Evolutionary conservation across 202 grass and related monocot species (phyloP).

Genomic region (Eragrostis tef): DNA sequence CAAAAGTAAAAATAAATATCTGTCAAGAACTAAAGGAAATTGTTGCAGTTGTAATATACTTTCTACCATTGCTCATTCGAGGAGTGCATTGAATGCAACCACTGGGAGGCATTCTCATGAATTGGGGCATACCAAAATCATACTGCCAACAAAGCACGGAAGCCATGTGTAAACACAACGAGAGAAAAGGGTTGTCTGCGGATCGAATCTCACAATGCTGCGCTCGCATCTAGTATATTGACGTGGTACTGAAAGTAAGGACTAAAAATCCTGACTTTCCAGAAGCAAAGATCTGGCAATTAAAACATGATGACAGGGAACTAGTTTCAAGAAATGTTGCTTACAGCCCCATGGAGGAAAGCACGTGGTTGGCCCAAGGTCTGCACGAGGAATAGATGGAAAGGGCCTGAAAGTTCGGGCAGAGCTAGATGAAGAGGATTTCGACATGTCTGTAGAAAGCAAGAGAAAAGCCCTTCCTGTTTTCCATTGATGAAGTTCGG

Average conservation of each 20-base stretch:
- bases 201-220: not conserved
- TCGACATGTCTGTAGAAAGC: slow-evolving; percentile 13
- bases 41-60: too few relatives aligned
- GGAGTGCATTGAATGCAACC: too few relatives aligned
- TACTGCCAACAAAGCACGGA: not conserved
- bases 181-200: not conserved
- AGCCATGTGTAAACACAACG: not conserved
- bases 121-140: too few relatives aligned
- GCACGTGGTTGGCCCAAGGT: not conserved
- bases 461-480: not conserved
- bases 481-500: too few relatives aligned
- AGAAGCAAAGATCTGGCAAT: not conserved
- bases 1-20: too few relatives aligned
- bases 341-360: slow-evolving; percentile 12
- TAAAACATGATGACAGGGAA: not conserved
- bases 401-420: not conserved
- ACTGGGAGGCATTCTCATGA: too few relatives aligned
- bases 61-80: too few relatives aligned
- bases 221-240: not conserved
- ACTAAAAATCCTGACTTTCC: not conserved
- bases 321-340: slow-evolving; percentile 3
- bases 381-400: not conserved
- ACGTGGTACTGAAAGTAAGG: not conserved
- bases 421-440: slow-evolving; percentile 31
- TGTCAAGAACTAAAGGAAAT: too few relatives aligned